Evolutionary conservation across 2,329 filamentous ascomycete species (phyloP).

Genomic region (Fusarium coffeatum): DNA sequence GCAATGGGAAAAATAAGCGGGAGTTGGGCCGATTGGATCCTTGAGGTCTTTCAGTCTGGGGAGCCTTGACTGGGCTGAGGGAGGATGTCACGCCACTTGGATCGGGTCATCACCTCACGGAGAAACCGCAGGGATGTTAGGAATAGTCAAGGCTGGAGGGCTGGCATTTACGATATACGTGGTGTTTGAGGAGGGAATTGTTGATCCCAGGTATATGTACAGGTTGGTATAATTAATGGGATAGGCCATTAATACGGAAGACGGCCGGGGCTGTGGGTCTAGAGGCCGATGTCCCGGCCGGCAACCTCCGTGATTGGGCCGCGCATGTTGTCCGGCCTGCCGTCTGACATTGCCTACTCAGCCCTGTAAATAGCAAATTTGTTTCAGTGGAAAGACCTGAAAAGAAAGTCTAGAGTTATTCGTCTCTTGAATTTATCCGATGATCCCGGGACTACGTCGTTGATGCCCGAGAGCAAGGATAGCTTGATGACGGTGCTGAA

Average conservation of each 20-base stretch:
- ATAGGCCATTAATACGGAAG: conserved; percentile 21
- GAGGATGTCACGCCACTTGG: conserved; percentile 40
- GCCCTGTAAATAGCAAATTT: conserved; percentile 24
- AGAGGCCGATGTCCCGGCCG: conserved; percentile 26
- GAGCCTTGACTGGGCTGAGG: conserved; percentile 11
- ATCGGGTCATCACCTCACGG: conserved; percentile 43
- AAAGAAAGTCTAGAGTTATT: not conserved
- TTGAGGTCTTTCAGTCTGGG: conserved; percentile 11
- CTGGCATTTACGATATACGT: not conserved
- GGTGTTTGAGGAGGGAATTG: conserved; percentile 2
- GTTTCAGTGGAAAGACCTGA: not conserved
- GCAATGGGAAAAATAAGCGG: conserved; percentile 8
- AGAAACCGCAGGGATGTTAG: conserved; percentile 10
- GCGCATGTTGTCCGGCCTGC: conserved; percentile 22
- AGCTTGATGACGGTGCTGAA: not conserved
- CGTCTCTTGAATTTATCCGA: conserved; percentile 1
- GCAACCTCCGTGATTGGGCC: conserved; percentile 44
- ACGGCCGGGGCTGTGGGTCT: conserved; percentile 31
- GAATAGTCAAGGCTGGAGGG: not conserved
- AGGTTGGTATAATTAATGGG: not conserved
- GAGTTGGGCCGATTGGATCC: conserved; percentile 36
- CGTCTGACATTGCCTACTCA: conserved; percentile 25
- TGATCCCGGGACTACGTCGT: not conserved
- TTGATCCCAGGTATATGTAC: not conserved
- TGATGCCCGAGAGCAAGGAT: conserved; percentile 19